Conservation (phyloP, 1,284 basidiomycete species). For the Irpex sp. region DNA sequence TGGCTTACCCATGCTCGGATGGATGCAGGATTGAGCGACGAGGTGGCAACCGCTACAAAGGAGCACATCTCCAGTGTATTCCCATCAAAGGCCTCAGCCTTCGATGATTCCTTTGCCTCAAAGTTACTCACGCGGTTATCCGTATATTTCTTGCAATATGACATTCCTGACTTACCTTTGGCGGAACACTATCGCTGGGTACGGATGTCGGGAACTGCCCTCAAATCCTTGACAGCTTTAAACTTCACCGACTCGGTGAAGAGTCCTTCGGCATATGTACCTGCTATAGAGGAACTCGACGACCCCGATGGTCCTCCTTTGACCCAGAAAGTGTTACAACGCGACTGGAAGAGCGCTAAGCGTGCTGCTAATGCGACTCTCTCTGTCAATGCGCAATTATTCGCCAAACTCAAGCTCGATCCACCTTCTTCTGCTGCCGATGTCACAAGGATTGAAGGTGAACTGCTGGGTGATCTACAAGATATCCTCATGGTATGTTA, state of each 20-base stretch:
- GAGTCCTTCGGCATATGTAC: too few species aligned
- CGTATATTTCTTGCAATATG: neutral
- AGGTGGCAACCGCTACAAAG: neutral
- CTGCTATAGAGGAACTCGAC: constrained; percentile 4
- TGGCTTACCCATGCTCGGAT: neutral
- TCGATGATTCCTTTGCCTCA: neutral
- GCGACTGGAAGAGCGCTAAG: constrained; percentile 9
- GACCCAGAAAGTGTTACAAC: constrained; percentile 4
- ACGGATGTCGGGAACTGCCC: constrained; percentile 1
- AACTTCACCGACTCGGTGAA: neutral
- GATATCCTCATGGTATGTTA: constrained; percentile 26
- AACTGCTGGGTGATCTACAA: constrained; percentile 25
- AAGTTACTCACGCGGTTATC: neutral
- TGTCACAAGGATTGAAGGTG: constrained; percentile 15
- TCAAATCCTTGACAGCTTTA: neutral
- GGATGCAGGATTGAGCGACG: neutral
- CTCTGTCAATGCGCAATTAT: constrained; percentile 20
- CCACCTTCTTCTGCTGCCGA: constrained; percentile 24
- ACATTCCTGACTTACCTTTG: neutral
- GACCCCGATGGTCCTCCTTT: neutral
- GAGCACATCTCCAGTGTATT: neutral
- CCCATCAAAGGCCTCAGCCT: constrained; percentile 5
- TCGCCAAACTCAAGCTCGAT: constrained; percentile 22
- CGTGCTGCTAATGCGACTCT: neutral
- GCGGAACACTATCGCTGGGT: constrained; percentile 5